Base-by-base conservation (phyloP, 352 stramenopile genomes). In the Globisporangium nagaii region DNA sequence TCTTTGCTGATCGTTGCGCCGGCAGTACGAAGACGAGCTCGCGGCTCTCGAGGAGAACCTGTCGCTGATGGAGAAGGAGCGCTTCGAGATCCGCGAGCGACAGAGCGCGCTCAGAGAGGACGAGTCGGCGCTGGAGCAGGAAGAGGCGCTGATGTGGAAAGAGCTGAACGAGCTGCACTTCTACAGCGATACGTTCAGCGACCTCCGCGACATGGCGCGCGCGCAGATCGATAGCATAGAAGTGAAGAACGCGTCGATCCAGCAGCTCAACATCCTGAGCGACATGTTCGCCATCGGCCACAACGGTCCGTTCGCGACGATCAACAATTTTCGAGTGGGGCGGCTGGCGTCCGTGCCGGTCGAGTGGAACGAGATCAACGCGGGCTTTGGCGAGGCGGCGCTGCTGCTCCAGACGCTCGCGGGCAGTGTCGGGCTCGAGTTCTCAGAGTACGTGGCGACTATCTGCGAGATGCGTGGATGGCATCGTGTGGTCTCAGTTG, bases 281-380 rank as follows among this genome's bases (percentile, higher is more conserved):
- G 86, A 93, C 46, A 76, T 86, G 64, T 95, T 94, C 46, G 58
- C 68, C 35, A 94, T 95, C 56, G 67, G 75, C 9, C 71, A 88
- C 50, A 79, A 70, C 42, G 86, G 84, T 7, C 65, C 63, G 12
- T 92, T 93, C 59, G 86, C 79, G 20, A 93, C 78, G 24, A 92
- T 95, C 60, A 95, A 94, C 50, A 73, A 75, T 15, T 94, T 95
- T 56, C 72, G 82, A 19, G 68, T 95, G 58, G 86, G 86, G 3
- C 79, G 86, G 42, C 60, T 85, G 39, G 52, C 73, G 1, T 71
- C 62, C 1, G 62, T 71, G 12, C 64, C 82, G 6, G 66, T 92
- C 30, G 86, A 95, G 50, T 95, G 86, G 86, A 90, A 94, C 54
- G 86, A 95, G 56, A 93, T 93, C 62, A 95, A 95, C 27, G 80